phyloP scores from a whole-genome alignment of 2,329 filamentous ascomycete species.

The Penicillium sp. region DNA sequence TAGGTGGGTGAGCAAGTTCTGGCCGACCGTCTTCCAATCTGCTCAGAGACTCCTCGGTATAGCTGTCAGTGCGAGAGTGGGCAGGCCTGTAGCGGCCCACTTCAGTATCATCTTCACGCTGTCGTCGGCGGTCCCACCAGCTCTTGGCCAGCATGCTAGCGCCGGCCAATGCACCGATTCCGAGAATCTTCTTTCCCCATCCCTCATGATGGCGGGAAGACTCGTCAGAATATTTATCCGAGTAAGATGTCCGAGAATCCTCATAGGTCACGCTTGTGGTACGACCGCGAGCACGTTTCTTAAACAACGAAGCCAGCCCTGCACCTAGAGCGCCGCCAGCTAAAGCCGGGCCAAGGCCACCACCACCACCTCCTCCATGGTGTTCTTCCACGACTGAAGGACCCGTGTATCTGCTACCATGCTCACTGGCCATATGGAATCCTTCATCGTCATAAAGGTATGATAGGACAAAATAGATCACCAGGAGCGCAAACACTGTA shows the following conservation, averaged over 20 bases:
- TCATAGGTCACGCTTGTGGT: conserved; percentile 49
- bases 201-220: conserved; percentile 48
- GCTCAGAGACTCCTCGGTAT: conserved; percentile 47
- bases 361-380: conserved; percentile 50
- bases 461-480: conserved; percentile 78
- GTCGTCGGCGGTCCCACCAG: conserved; percentile 59
- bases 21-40: conserved; percentile 58
- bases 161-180: conserved; percentile 64
- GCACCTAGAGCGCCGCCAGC: conserved; percentile 57
- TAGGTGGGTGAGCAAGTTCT: conserved; percentile 42
- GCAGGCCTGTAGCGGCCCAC: conserved; percentile 58
- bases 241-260: conserved; percentile 60
- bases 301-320: conserved; percentile 58
- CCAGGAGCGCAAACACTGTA: conserved; percentile 72
- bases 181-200: conserved; percentile 64
- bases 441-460: conserved; percentile 63
- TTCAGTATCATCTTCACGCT: conserved; percentile 58
- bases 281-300: conserved; percentile 47
- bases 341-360: conserved; percentile 54
- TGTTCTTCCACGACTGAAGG: conserved; percentile 56
- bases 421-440: conserved; percentile 58
- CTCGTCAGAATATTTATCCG: conserved; percentile 65
- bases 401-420: conserved; percentile 59
- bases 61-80: conserved; percentile 51
- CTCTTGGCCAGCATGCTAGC: conserved; percentile 65